Percentiles rank a stretch among this genome's conserved stretches.
Conservation (phyloP, 371 early-diverging fungal genomes). For the Saksenaea oblongispora region DNA sequence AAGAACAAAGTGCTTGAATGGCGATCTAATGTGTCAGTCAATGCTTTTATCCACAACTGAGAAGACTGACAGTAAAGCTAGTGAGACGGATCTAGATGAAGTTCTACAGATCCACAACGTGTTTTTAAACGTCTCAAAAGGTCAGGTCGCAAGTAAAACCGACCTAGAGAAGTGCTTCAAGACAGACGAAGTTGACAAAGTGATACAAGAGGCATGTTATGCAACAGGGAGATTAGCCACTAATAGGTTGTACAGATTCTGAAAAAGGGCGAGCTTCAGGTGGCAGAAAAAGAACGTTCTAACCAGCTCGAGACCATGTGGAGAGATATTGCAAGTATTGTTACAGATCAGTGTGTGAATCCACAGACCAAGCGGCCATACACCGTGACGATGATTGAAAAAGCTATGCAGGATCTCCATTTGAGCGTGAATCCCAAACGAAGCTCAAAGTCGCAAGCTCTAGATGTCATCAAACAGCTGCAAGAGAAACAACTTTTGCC, state of each 20-base stretch:
- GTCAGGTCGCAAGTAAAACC: constrained; percentile 88
- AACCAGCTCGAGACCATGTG: constrained; percentile 80
- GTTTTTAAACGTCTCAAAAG: constrained; percentile 95
- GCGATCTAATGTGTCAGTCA: constrained; percentile 84
- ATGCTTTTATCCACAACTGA: too few relatives aligned
- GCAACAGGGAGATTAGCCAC: background rate
- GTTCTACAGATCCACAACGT: constrained; percentile 93
- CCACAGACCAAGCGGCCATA: constrained; percentile 95
- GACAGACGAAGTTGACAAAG: constrained; percentile 81
- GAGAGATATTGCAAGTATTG: constrained; percentile 91
- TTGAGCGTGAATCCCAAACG: constrained; percentile 85
- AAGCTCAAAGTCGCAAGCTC: constrained; percentile 84
- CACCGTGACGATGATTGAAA: constrained; percentile 96
- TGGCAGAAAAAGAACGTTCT: constrained; percentile 92
- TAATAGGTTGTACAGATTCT: constrained; percentile 65
- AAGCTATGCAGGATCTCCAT: constrained; percentile 93
- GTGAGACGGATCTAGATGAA: constrained; percentile 95
- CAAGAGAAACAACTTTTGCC: constrained; percentile 87
- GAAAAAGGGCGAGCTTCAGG: constrained; percentile 94
- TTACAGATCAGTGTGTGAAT: constrained; percentile 94
- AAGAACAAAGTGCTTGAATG: constrained; percentile 99
- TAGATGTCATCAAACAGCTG: constrained; percentile 91
- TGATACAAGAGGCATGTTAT: constrained; percentile 69
- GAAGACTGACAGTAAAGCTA: constrained; percentile 21
- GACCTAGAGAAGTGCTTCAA: constrained; percentile 89